Conservation (phyloP, 441 rosid genomes). For the Populus trichocarpa region DNA sequence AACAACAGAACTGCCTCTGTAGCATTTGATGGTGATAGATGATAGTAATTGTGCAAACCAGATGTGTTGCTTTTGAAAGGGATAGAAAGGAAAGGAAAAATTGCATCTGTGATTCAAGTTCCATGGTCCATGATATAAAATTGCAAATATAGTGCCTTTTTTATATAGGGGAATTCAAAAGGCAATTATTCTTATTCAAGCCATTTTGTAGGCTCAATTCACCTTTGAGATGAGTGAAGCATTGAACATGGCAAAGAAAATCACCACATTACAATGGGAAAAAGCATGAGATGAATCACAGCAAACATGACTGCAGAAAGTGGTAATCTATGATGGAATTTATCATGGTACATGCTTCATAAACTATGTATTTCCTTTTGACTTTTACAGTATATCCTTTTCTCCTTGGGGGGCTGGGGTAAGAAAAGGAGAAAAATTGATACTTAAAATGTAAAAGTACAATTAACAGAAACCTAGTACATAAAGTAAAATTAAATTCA, state of each 20-base stretch:
- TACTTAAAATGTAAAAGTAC: constrained; percentile 1
- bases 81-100: background rate
- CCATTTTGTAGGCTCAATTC: background rate
- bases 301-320: constrained; percentile 1
- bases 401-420: background rate
- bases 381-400: background rate
- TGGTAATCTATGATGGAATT: background rate
- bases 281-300: background rate
- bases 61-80: background rate
- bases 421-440: background rate
- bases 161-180: background rate
- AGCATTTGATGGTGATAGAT: background rate
- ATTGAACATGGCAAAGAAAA: background rate
- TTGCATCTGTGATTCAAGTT: background rate
- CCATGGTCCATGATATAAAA: background rate
- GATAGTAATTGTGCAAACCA: background rate
- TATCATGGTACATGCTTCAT: background rate
- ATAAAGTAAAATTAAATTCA: background rate
- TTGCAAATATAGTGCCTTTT: background rate
- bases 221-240: background rate
- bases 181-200: background rate
- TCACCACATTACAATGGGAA: background rate
- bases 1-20: background rate
- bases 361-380: background rate
- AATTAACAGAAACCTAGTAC: background rate